Base-by-base conservation (phyloP, 2,329 filamentous ascomycete genomes). In the Fulvia fulva region DNA sequence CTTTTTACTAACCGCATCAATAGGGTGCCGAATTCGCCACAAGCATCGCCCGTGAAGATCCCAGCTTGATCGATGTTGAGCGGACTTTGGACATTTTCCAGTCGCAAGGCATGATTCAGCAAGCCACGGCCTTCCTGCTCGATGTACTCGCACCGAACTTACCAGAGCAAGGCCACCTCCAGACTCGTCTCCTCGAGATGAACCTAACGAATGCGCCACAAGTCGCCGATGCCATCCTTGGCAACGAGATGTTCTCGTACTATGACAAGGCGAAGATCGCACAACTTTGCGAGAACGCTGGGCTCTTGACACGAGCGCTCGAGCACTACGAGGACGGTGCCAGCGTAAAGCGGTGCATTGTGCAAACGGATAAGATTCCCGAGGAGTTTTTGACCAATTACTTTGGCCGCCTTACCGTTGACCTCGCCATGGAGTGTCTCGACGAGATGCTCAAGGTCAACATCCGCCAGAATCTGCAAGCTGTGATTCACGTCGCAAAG, bases 1-100 rank as follows among this genome's bases (percentile, higher is more conserved):
- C n/a, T 21, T n/a, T 5, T 32, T 19, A n/a, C 47, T n/a, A 16
- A 26, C 11, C 16, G n/a, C 7, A n/a, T 92, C 93, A 97, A 72
- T 96, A 96, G 80, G 93, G 90, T 63, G 86, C 90, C 0, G 94
- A 99, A 71, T 97, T 99, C 69, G 95, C 94, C 22, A 89, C 89
- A n/a, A 85, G 90, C 63, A 83, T 99, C 61, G 93, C 90, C 45
- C 96, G 94, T 74, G 87, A 94, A 67, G 90, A 96, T 71, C 86
- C 87, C 60, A 92, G 91, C 25, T 79, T 97, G 59, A 87, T 99
- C 65, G 94, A 97, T 68, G 85, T 97, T 57, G 91, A 96, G 72
- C 90, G 93, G 49, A 92, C 97, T 23, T 91, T 97, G 51, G 94
- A 99, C 74, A 91, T 99, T 59, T 99, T 99, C 87, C 89, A 97